These are phyloP conservation scores for Uronychia binucleata DNA, from an alignment of 73 alveolate genomes.

Conservation along the genomic window DNA sequence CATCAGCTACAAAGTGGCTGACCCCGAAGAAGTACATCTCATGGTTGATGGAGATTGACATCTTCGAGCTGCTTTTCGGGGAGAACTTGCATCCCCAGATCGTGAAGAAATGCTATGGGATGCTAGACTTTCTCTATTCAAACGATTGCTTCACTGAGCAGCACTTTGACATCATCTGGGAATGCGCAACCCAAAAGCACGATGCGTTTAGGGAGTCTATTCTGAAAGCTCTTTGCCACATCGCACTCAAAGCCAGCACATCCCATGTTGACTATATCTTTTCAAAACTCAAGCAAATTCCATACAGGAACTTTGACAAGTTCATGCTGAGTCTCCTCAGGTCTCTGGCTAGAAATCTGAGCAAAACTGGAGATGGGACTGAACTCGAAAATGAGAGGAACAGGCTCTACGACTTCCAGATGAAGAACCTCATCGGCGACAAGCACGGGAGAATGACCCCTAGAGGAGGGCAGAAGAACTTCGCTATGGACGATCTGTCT, in stretches of 20 bases:
- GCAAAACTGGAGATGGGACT: not conserved
- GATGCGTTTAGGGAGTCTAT: conserved; percentile 71
- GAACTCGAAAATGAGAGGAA: not conserved
- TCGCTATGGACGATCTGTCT: not conserved
- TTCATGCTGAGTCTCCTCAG: conserved; percentile 34
- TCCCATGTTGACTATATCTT: conserved; percentile 39
- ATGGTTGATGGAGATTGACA: conserved; percentile 49
- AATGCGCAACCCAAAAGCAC: conserved; percentile 68
- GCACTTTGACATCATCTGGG: conserved; percentile 66
- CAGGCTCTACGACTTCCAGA: not conserved
- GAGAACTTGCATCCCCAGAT: conserved; percentile 65
- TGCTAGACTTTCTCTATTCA: conserved; percentile 58
- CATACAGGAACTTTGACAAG: conserved; percentile 35
- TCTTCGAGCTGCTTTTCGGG: conserved; percentile 67
- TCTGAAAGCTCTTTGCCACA: conserved; percentile 28
- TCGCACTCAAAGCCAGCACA: conserved; percentile 37
- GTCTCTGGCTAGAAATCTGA: conserved; percentile 30
- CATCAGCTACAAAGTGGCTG: conserved; percentile 39
- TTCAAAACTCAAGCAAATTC: conserved; percentile 29
- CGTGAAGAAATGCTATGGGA: conserved; percentile 35
- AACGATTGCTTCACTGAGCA: conserved; percentile 34
- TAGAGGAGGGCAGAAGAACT: not conserved
- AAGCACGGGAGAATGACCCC: not conserved
- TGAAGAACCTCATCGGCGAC: not conserved
- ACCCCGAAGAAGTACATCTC: conserved; percentile 36